Percentiles rank a stretch among this genome's conserved stretches.
phyloP scores from a whole-genome alignment of 2,329 filamentous ascomycete genomes.

The Verticillium alfalfae region DNA sequence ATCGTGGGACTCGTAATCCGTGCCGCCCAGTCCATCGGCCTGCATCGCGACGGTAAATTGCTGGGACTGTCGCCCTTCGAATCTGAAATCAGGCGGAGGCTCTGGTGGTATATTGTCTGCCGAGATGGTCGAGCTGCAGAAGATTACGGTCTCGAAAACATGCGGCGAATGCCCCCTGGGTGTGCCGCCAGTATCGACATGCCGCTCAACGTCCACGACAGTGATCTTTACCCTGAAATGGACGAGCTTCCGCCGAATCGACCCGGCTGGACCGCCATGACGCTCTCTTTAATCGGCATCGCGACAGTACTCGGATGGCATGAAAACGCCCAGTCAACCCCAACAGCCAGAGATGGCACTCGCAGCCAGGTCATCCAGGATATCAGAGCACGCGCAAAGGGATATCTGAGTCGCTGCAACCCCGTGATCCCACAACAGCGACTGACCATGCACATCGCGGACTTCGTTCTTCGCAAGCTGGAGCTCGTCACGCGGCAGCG shows the following conservation, averaged over 20 bases:
- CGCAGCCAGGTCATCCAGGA: conserved; percentile 34
- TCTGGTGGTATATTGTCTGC: conserved; percentile 51
- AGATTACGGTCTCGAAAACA: conserved; percentile 41
- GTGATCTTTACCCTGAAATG: conserved; percentile 43
- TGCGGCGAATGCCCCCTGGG: conserved; percentile 28
- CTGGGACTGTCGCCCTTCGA: conserved; percentile 33
- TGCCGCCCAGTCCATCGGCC: conserved; percentile 42
- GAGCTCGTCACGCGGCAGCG: conserved; percentile 25
- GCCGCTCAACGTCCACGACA: conserved; percentile 52
- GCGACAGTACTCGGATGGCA: conserved; percentile 32
- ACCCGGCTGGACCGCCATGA: conserved; percentile 52
- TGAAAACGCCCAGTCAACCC: conserved; percentile 10
- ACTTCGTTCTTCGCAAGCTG: conserved; percentile 24
- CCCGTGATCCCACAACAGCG: conserved; percentile 41
- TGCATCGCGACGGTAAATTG: conserved; percentile 39
- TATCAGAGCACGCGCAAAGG: conserved; percentile 37
- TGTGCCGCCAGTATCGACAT: conserved; percentile 38
- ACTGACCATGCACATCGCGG: conserved; percentile 19
- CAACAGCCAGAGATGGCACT: conserved; percentile 12
- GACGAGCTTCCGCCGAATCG: conserved; percentile 38
- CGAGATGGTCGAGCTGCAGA: conserved; percentile 49
- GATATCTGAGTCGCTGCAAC: conserved; percentile 43
- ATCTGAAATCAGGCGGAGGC: conserved; percentile 46
- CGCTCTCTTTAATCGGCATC: conserved; percentile 47
- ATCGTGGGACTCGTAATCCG: conserved; percentile 38